phyloP scores from a whole-genome alignment of 345 rosid species.

The Pugionium cornutum region DNA sequence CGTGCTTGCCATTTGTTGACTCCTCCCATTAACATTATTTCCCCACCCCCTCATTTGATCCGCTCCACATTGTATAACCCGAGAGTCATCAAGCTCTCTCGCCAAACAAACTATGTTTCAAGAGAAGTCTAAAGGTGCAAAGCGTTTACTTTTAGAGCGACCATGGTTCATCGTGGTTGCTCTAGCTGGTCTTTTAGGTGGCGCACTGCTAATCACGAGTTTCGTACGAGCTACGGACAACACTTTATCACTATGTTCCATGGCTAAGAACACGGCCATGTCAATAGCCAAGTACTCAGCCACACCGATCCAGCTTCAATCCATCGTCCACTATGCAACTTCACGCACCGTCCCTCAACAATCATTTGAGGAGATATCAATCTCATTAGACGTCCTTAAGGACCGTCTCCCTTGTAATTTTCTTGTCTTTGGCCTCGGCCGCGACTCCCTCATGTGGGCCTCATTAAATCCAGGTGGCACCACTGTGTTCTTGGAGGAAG shows the following conservation, averaged over 20 bases:
- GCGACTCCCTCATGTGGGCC: conserved; percentile 76
- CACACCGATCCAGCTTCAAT: conserved; percentile 58
- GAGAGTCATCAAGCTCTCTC: conserved; percentile 17
- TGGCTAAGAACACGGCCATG: conserved; percentile 33
- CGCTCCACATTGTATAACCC: conserved; percentile 31
- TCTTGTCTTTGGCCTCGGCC: conserved; percentile 74
- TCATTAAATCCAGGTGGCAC: conserved; percentile 69
- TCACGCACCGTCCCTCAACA: conserved; percentile 61
- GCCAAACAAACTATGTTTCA: conserved; percentile 35
- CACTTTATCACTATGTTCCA: conserved; percentile 47
- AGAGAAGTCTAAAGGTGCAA: conserved; percentile 25
- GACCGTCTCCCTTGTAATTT: conserved; percentile 59
- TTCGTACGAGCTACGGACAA: conserved; percentile 44
- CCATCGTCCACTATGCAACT: conserved; percentile 78
- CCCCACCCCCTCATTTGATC: conserved; percentile 35
- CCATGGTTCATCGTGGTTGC: conserved; percentile 41
- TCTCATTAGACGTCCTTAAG: conserved; percentile 57
- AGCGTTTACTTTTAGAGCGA: conserved; percentile 38
- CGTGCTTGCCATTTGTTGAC: conserved; percentile 40
- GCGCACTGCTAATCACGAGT: conserved; percentile 47
- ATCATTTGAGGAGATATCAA: conserved; percentile 50
- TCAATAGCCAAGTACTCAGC: conserved; percentile 41
- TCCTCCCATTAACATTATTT: conserved; percentile 22
- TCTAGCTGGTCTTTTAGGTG: conserved; percentile 50
- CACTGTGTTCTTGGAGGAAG: conserved; percentile 77